Evolutionary conservation across 129 eudicot species (phyloP), one percentile per base, ranked within the genome.

Genomic region (Arctium minus): DNA sequence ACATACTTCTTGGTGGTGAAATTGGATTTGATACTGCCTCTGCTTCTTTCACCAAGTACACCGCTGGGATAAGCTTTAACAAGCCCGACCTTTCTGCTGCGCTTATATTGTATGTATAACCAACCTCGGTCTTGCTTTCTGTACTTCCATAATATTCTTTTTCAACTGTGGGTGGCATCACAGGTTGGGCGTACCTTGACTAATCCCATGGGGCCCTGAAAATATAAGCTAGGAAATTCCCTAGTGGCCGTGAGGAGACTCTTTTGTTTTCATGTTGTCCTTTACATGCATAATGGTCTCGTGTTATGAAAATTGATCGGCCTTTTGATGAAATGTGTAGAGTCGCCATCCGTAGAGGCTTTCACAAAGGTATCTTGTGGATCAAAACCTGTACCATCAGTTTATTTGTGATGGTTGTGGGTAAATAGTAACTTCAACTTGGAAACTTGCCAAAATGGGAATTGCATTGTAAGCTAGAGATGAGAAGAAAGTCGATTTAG

Each of bases 51-150:
- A 96, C 95, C 76, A 96, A 91, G 80, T 96, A 83, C 90, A 93
- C 85, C 70, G 95, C 95, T 64, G 99, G 99, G 77, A 77, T 96
- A 46, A 88, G 91, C 78, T 86, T 91, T 80, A 90, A 88, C 90
- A 91, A 87, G 67, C 91, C 92, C 0, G 99, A 96, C 48, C 92
- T 93, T 81, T 88, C 97, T 68, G 97, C 95, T 12, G 89, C 99
- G 0, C 81, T 96, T 81, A 83, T 89, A 37, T 78, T 93, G 99
- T 96, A 93, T 22, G 98, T 82, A 9, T 39, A 81, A 42, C 60
- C 69, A 38, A 11, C 33, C 53, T 83, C 18, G 22, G 35, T 72
- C 44, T 65, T 53, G 37, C 35, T 40, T 84, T 38, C 31, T 70
- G 29, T 32, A 46, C 56, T 9, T 10, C 0, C 48, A 42, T 8